A percentile compares a stretch with the other conserved stretches of the same genome.
Evolutionary conservation across 1,284 basidiomycete genomes (phyloP).

Genomic region (Pseudozyma flocculosa): DNA sequence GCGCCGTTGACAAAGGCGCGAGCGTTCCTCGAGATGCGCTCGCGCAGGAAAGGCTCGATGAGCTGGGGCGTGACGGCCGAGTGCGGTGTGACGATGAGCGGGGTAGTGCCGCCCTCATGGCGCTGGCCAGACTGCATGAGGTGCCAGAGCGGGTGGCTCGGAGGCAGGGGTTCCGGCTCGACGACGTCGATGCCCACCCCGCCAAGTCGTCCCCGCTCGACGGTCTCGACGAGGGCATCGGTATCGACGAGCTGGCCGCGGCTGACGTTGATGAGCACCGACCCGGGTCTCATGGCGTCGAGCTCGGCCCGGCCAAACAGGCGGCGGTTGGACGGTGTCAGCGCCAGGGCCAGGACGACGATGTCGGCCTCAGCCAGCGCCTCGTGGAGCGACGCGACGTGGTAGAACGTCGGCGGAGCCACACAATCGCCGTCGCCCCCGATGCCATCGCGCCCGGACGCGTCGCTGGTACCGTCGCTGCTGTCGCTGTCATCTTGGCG

Average conservation of each 20-base stretch:
- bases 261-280: slow-evolving; percentile 36
- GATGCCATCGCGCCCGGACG: no score
- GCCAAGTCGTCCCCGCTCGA: slow-evolving; percentile 74
- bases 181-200: slow-evolving; percentile 89
- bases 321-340: slow-evolving; percentile 15
- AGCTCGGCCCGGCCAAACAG: slow-evolving; percentile 11
- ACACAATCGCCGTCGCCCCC: no score
- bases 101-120: neutral
- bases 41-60: slow-evolving; percentile 3
- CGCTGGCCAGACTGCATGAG: neutral
- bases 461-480: no score
- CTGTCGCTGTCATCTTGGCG: no score
- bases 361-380: slow-evolving; percentile 9
- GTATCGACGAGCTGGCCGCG: slow-evolving; percentile 71
- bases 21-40: slow-evolving; percentile 10
- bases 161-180: slow-evolving; percentile 72
- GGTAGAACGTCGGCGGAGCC: neutral
- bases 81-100: slow-evolving; percentile 20
- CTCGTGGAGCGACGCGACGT: slow-evolving; percentile 3
- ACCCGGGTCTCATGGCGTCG: neutral
- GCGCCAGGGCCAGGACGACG: slow-evolving; percentile 29
- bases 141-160: neutral
- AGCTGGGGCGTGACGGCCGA: slow-evolving; percentile 10
- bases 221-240: slow-evolving; percentile 75
- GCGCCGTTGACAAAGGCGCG: neutral